Conservation (phyloP, 2,329 filamentous ascomycete species). For the Xylariaceae sp. region DNA sequence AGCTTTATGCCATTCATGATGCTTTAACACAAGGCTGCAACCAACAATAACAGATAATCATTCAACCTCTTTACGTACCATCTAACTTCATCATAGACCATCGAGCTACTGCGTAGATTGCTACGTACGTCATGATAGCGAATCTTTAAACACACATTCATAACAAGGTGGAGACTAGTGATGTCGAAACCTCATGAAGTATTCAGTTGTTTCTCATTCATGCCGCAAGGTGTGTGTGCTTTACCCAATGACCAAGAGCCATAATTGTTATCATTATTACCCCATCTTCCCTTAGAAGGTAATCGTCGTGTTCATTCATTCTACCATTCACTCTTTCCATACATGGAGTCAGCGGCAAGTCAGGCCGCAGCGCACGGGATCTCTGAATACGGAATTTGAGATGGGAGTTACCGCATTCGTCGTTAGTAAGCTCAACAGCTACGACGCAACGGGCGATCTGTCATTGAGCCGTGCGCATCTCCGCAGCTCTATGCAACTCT, state of each 20-base stretch:
- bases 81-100: too few relatives aligned
- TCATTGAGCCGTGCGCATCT: conserved; percentile 6
- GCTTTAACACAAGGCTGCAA: too few relatives aligned
- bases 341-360: neutral
- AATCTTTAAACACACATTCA: neutral
- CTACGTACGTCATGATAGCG: neutral
- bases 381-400: neutral
- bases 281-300: too few relatives aligned
- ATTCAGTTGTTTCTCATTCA: neutral
- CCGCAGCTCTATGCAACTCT: neutral
- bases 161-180: too few relatives aligned
- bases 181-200: neutral
- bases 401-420: neutral
- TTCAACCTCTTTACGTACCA: too few relatives aligned
- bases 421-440: neutral
- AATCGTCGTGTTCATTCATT: neutral
- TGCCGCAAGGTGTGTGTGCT: too few relatives aligned
- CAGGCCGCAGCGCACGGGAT: neutral
- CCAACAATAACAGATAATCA: too few relatives aligned
- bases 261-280: too few relatives aligned
- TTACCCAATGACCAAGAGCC: too few relatives aligned
- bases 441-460: conserved; percentile 5
- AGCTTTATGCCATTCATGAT: too few relatives aligned
- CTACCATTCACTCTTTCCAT: neutral
- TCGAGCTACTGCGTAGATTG: too few relatives aligned